Evolutionary conservation across 2,329 filamentous ascomycete genomes (phyloP).

Genomic region (Colletotrichum endophyticum): DNA sequence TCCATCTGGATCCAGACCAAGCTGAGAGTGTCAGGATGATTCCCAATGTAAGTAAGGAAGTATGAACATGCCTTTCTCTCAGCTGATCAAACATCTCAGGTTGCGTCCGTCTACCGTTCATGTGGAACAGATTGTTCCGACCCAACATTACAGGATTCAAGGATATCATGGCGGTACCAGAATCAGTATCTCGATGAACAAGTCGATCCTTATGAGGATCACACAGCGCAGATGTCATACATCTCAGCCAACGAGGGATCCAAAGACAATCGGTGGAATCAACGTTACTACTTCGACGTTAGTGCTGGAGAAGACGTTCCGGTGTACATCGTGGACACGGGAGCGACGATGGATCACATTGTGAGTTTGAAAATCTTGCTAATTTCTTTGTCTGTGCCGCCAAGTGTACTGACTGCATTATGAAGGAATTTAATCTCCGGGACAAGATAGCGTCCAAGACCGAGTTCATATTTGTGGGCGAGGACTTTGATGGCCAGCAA

Average conservation of each 20-base stretch:
- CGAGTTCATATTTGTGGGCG: not conserved
- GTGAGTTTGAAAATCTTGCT: too few species aligned
- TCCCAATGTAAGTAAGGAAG: not conserved
- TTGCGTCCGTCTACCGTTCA: not conserved
- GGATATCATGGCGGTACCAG: not conserved
- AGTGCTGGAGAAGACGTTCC: not conserved
- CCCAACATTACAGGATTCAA: not conserved
- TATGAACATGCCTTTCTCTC: too few species aligned
- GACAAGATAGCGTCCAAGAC: not conserved
- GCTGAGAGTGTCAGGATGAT: not conserved
- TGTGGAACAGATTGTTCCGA: not conserved
- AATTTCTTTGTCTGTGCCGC: too few species aligned
- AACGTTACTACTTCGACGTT: not conserved
- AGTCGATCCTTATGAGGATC: not conserved
- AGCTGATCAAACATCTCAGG: too few species aligned
- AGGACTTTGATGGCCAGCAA: not conserved
- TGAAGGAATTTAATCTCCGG: not conserved
- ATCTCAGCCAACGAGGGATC: not conserved
- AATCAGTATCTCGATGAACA: not conserved
- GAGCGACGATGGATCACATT: not conserved
- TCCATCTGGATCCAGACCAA: not conserved
- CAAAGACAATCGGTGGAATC: fast-evolving
- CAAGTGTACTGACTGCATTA: too few species aligned
- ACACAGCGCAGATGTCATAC: not conserved
- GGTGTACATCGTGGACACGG: not conserved